Evolutionary conservation across 2,329 filamentous ascomycete genomes (phyloP).

Genomic region (Apiospora phragmitis): DNA sequence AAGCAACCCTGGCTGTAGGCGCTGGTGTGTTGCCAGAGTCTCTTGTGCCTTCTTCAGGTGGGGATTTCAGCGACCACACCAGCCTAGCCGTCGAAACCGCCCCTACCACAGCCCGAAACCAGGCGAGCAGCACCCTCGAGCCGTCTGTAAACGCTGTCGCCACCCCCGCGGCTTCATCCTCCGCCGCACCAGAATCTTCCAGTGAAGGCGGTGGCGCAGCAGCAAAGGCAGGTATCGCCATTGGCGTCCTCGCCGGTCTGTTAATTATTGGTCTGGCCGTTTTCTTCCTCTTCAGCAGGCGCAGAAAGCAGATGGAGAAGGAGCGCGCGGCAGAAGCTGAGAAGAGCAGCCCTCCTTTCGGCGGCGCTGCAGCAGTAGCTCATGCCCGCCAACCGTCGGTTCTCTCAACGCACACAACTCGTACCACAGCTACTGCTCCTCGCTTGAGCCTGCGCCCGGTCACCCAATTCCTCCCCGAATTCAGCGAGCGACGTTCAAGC

Average conservation of each 20-base stretch:
- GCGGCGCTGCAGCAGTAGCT: slow-evolving; percentile 28
- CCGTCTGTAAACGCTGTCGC: slow-evolving; percentile 16
- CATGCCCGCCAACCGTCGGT: slow-evolving; percentile 20
- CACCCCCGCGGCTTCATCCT: slow-evolving; percentile 24
- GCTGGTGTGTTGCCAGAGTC: slow-evolving; percentile 21
- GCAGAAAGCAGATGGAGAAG: slow-evolving; percentile 65
- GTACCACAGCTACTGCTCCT: slow-evolving; percentile 62
- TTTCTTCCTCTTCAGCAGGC: slow-evolving; percentile 69
- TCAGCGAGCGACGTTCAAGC: slow-evolving; percentile 54
- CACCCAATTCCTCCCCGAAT: slow-evolving; percentile 77
- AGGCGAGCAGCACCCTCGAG: slow-evolving; percentile 22
- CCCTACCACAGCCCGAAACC: slow-evolving; percentile 25
- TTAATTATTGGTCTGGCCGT: slow-evolving; percentile 66
- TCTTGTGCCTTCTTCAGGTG: slow-evolving; percentile 25
- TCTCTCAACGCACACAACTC: slow-evolving; percentile 33
- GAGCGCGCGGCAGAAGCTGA: slow-evolving; percentile 59
- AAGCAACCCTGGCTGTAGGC: too few species aligned
- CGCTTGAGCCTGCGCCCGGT: slow-evolving; percentile 82
- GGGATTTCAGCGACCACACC: slow-evolving; percentile 28
- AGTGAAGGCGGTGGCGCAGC: slow-evolving; percentile 27
- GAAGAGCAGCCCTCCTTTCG: slow-evolving; percentile 52
- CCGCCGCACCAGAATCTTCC: slow-evolving; percentile 23
- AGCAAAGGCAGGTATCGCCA: slow-evolving; percentile 77
- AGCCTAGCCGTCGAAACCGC: slow-evolving; percentile 29
- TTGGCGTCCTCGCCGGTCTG: slow-evolving; percentile 74